Evolutionary conservation across 2,329 filamentous ascomycete genomes (phyloP).

Genomic region (Talaromyces sp.): DNA sequence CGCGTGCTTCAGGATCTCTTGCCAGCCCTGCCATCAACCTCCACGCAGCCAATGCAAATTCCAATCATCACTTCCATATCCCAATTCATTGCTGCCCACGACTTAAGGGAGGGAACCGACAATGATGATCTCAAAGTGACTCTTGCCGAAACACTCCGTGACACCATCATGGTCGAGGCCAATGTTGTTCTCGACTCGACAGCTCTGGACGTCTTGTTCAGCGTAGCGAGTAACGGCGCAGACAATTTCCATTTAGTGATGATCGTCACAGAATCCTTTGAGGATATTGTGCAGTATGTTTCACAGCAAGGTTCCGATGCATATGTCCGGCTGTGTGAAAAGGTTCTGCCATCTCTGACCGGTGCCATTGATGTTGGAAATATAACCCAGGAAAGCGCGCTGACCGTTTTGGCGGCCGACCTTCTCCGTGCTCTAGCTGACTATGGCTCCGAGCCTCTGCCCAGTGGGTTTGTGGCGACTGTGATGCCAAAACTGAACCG

Average conservation of each 20-base stretch:
- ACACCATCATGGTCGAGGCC: constrained; percentile 75
- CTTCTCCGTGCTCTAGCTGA: constrained; percentile 75
- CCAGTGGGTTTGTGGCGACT: constrained; percentile 75
- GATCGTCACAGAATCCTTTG: constrained; percentile 84
- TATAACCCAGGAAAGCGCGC: constrained; percentile 69
- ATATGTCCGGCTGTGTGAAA: constrained; percentile 74
- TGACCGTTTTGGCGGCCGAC: constrained; percentile 83
- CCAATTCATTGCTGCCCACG: constrained; percentile 72
- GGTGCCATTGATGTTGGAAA: constrained; percentile 85
- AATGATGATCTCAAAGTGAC: constrained; percentile 90
- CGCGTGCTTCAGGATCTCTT: constrained; percentile 72
- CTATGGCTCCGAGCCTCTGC: constrained; percentile 77
- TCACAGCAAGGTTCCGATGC: constrained; percentile 59
- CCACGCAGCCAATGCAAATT: constrained; percentile 55
- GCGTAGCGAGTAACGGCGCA: constrained; percentile 80
- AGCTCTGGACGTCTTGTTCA: constrained; percentile 75
- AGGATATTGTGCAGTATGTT: constrained; percentile 71
- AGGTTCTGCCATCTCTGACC: constrained; percentile 80
- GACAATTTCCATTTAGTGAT: constrained; percentile 87
- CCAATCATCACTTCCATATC: constrained; percentile 57
- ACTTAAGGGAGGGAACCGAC: constrained; percentile 76
- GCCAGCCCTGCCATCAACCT: constrained; percentile 45
- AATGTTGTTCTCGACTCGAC: constrained; percentile 66
- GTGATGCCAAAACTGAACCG: constrained; percentile 82
- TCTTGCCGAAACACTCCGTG: constrained; percentile 76